Base-by-base conservation (phyloP, 2,329 filamentous ascomycete species). In the Coniochaeta sp. region DNA sequence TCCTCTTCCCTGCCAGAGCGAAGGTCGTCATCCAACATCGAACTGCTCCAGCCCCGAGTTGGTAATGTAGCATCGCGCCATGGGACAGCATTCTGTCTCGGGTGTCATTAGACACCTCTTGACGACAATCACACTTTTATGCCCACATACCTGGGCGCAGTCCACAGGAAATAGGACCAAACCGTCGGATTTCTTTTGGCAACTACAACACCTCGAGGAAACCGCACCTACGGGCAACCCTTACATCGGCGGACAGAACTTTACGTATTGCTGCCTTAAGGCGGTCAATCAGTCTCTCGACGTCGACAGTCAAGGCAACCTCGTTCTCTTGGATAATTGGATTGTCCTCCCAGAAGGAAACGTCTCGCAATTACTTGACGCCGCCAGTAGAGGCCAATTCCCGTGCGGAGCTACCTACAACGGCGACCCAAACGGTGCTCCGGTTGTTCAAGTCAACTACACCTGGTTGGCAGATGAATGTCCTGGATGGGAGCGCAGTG, bases 231-330 rank as follows among this genome's bases (percentile, higher is more conserved):
- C 40, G 14, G 9, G 47, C 16, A 58, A 57, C 12, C 55, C 58
- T 2, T 26, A 17, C 5, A 30, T 64, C 8, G 67, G 67, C 36
- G 61, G 63, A 4, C 68, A 69, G 6, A 68, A 69, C 42, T 67
- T 66, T 44, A 69, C 66, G 3, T 64, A 63, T 16, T 69, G 67
- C 62, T 70, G 67, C 44, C 55, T 68, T n/a, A 62, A 64, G 38
- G 67, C 67, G 22, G 34, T 69, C 52, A 62, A 62, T 26, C 61
- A 65, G 1, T 59, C 62, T 22, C 55, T 69, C 47, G 55, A 57
- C 6, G 44, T 68, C 38, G 59, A 52, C 9, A 62, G 54, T 16
- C 38, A 59, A 14, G 50, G 62, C 19, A 24, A 24, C 16, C 54
- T 36, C 58, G 14, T 60, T 66, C 55, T 40, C 55, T 2, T 22